phyloP scores from a whole-genome alignment of 768 basidiomycete genomes.

The Phallus indusiatus region DNA sequence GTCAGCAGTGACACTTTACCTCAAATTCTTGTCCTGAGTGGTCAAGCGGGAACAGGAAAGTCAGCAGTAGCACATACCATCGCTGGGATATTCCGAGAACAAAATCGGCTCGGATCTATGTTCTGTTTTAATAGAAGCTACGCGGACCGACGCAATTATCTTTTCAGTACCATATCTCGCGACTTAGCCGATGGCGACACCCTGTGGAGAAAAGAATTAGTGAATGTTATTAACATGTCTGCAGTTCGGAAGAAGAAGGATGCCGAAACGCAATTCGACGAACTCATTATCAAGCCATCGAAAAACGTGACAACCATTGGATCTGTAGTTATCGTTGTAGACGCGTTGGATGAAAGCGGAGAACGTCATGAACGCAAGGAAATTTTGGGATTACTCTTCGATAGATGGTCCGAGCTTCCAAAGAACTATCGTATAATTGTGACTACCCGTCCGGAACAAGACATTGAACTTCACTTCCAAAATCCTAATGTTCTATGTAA shows the following conservation, averaged over 20 bases:
- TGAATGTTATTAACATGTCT: conserved; percentile 1
- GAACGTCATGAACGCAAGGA: conserved; percentile 2
- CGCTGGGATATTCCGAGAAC: conserved; percentile 12
- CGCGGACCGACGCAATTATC: not conserved
- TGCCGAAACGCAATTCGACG: conserved; percentile 6
- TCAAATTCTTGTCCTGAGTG: conserved; percentile 13
- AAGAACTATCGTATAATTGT: conserved; percentile 18
- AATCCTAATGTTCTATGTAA: not conserved
- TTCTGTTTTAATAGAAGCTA: conserved; percentile 17
- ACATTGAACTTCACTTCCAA: conserved; percentile 1
- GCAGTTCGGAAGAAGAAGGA: not conserved
- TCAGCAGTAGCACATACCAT: conserved; percentile 23
- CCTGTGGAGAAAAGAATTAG: not conserved
- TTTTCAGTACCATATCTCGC: conserved; percentile 18
- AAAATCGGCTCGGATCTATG: conserved; percentile 13
- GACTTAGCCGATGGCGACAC: conserved; percentile 16
- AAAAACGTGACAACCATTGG: not conserved
- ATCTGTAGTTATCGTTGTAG: conserved; percentile 21
- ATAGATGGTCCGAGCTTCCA: conserved; percentile 12
- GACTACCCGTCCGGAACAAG: conserved; percentile 21
- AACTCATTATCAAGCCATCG: conserved; percentile 13
- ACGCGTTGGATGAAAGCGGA: conserved; percentile 15
- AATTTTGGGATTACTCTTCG: conserved; percentile 17
- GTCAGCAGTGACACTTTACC: conserved; percentile 5
- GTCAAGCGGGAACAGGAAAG: conserved; percentile 21